phyloP scores from a whole-genome alignment of 257 asterid species.

The Solanum rostratum region DNA sequence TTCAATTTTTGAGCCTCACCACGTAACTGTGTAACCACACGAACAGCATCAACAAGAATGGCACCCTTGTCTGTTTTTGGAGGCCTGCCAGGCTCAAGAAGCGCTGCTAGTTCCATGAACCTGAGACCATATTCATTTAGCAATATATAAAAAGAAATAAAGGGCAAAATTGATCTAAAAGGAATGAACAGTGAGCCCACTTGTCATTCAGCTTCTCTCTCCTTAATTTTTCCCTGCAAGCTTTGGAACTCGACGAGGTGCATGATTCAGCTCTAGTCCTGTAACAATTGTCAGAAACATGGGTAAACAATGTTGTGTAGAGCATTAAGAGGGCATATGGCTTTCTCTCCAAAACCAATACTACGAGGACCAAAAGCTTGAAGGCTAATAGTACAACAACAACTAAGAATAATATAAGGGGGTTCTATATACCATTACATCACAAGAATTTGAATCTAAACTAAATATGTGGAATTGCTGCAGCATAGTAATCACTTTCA shows the following conservation, averaged over 20 bases:
- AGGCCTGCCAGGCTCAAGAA: slow-evolving; percentile 89
- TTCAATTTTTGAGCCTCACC: slow-evolving; percentile 72
- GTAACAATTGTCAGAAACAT: not conserved
- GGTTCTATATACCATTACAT: not conserved
- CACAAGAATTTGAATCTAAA: not conserved
- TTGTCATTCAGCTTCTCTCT: slow-evolving; percentile 84
- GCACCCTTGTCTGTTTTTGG: slow-evolving; percentile 88
- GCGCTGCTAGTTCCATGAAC: slow-evolving; percentile 66
- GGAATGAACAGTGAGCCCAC: slow-evolving; percentile 20
- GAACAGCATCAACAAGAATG: slow-evolving; percentile 76
- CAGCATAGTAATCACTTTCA: not conserved
- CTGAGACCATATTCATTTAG: slow-evolving; percentile 21
- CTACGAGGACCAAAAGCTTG: not conserved
- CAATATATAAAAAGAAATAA: not conserved
- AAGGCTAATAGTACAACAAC: not conserved
- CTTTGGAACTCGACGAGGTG: slow-evolving; percentile 70
- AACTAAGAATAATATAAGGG: not conserved
- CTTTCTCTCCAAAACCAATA: not conserved
- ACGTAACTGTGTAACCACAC: slow-evolving; percentile 69
- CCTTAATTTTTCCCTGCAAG: slow-evolving; percentile 86
- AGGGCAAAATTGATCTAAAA: not conserved
- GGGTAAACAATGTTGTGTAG: not conserved
- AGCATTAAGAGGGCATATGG: not conserved
- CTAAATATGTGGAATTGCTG: not conserved
- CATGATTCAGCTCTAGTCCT: slow-evolving; percentile 59